Base-by-base conservation (phyloP, 108 stramenopile species). In the Poteriospumella lacustris region DNA sequence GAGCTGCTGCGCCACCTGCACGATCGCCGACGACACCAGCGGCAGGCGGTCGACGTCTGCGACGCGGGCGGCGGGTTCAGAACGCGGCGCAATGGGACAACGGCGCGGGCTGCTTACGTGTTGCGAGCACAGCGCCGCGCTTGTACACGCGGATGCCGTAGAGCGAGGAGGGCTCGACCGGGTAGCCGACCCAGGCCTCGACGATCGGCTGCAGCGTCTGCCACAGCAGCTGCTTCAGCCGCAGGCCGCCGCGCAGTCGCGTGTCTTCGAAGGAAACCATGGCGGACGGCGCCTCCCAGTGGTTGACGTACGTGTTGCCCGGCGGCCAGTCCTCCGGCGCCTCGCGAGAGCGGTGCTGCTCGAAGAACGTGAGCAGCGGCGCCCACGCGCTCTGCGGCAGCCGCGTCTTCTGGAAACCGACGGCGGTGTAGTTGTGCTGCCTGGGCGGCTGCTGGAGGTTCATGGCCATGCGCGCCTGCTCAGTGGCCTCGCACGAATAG, bases 41-140 rank as follows among this genome's bases (percentile, higher is more conserved):
- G 60, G 60, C 24, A 64, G 36, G 15, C 60, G 60, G 36, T 64
- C 60, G 3, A 64, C 60, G 36, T 64, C 60, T 64, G n/a, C n/a
- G n/a, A n/a, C n/a, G n/a, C n/a, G n/a, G n/a, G n/a, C n/a, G n/a
- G n/a, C n/a, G n/a, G n/a, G n/a, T n/a, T n/a, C n/a, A n/a, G n/a
- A n/a, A n/a, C n/a, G n/a, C n/a, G n/a, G n/a, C n/a, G n/a, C n/a
- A n/a, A n/a, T n/a, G n/a, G n/a, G n/a, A n/a, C n/a, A n/a, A n/a
- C n/a, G n/a, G n/a, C n/a, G n/a, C n/a, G n/a, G n/a, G n/a, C n/a
- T 56, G 19, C 47, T 52, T 52, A 67, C 40, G 64, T 41, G 64
- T 67, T 15, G 64, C 64, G 12, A 67, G 31, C 15, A 67, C 64
- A 40, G 12, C 31, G 15, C 64, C 64, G 19, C 19, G 9, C 36